These are phyloP conservation scores for Fomitopsis serialis DNA, from an alignment of 768 basidiomycete species.

Conservation along the genomic window DNA sequence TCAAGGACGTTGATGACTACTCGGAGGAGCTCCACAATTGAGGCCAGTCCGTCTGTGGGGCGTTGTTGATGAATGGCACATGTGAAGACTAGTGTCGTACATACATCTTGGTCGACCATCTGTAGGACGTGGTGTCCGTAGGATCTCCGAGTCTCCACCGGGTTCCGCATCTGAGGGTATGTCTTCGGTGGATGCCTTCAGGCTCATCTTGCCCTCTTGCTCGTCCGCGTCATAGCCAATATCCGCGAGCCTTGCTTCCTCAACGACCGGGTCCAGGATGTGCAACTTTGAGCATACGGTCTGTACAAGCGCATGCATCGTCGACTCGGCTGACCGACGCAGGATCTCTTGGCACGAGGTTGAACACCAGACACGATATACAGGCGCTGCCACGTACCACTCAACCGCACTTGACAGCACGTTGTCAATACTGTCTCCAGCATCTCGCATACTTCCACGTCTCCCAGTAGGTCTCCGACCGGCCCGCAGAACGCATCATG, in stretches of 20 bases:
- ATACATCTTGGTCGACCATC: slow-evolving; percentile 4
- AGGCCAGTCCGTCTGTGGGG: slow-evolving; percentile 76
- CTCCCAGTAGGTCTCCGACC: slow-evolving; percentile 72
- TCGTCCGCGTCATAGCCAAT: slow-evolving; percentile 46
- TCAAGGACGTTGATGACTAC: slow-evolving; percentile 95
- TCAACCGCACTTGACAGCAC: slow-evolving; percentile 94
- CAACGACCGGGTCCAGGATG: slow-evolving; percentile 52
- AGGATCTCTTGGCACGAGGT: slow-evolving; percentile 58
- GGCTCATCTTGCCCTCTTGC: slow-evolving; percentile 57
- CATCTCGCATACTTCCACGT: slow-evolving; percentile 97
- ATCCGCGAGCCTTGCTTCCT: slow-evolving; percentile 60
- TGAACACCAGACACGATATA: slow-evolving; percentile 1
- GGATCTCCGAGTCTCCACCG: neutral
- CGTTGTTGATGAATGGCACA: neutral
- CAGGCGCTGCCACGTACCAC: slow-evolving; percentile 55
- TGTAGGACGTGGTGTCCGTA: neutral
- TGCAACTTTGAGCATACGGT: slow-evolving; percentile 76
- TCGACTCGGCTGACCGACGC: slow-evolving; percentile 80
- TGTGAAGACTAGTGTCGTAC: no score
- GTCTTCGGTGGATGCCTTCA: slow-evolving; percentile 25
- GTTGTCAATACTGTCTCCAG: slow-evolving; percentile 96
- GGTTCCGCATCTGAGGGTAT: neutral
- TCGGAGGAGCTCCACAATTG: slow-evolving; percentile 86
- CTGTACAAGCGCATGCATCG: slow-evolving; percentile 84
- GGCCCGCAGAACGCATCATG: slow-evolving; percentile 72